phyloP scores from a whole-genome alignment of 2,329 filamentous ascomycete genomes.

The Bimuria novae-zelandiae region DNA sequence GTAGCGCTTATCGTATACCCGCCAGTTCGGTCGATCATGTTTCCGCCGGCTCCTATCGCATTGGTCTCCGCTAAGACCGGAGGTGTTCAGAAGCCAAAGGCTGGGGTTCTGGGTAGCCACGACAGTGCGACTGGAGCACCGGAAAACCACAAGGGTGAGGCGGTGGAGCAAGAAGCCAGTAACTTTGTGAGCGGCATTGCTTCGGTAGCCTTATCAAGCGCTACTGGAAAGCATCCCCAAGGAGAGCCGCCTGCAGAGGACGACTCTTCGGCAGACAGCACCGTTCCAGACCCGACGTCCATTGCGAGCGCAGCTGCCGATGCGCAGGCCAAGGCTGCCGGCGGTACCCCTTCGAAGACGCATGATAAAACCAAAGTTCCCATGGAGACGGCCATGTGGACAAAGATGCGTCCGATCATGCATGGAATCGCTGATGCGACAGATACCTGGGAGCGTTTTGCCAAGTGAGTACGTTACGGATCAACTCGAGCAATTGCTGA shows the following conservation, averaged over 20 bases:
- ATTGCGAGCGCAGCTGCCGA: constrained; percentile 59
- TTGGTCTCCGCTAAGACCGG: constrained; percentile 72
- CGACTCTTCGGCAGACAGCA: constrained; percentile 52
- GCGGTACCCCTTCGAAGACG: constrained; percentile 54
- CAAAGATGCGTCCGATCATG: constrained; percentile 75
- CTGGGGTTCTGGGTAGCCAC: constrained; percentile 75
- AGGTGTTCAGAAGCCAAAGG: constrained; percentile 75
- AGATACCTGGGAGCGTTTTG: constrained; percentile 68
- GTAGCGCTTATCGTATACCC: constrained; percentile 71
- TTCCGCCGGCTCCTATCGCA: constrained; percentile 77
- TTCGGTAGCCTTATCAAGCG: constrained; percentile 73
- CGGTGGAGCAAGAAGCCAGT: constrained; percentile 79
- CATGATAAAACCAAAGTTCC: constrained; percentile 81
- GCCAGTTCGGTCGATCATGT: constrained; percentile 64
- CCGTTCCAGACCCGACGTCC: constrained; percentile 65
- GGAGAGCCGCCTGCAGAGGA: constrained; percentile 57
- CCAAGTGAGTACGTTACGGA: constrained; percentile 51
- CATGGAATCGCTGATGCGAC: constrained; percentile 62
- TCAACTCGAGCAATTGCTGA: not conserved
- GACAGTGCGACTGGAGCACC: constrained; percentile 81
- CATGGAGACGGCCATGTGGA: constrained; percentile 77
- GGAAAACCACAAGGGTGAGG: constrained; percentile 81
- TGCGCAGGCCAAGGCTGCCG: constrained; percentile 59
- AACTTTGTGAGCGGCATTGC: constrained; percentile 79
- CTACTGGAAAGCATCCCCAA: constrained; percentile 76